phyloP scores from a whole-genome alignment of 345 rosid species.

The Camelina laxa region DNA sequence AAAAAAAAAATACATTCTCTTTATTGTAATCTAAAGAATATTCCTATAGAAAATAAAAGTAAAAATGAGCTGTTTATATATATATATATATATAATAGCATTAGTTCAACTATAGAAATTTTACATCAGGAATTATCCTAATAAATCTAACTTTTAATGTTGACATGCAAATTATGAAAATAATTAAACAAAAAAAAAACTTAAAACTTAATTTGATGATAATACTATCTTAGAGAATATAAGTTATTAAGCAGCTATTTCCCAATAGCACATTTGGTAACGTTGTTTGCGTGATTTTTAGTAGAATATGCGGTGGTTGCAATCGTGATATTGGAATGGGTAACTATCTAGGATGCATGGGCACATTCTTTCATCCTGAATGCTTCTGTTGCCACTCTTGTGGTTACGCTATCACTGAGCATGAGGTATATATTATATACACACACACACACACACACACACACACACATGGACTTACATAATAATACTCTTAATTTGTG shows the following conservation, averaged over 20 bases:
- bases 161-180: not conserved
- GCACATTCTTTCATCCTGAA: slow-evolving; percentile 79
- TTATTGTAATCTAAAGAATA: not conserved
- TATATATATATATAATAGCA: not conserved
- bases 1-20: not conserved
- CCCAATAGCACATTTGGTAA: not conserved
- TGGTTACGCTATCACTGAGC: slow-evolving; percentile 71
- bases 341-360: slow-evolving; percentile 87
- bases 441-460: not conserved
- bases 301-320: slow-evolving; percentile 86
- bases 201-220: not conserved
- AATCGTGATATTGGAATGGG: slow-evolving; percentile 63
- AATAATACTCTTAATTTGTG: slow-evolving; percentile 28
- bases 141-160: not conserved
- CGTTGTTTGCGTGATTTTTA: slow-evolving; percentile 12
- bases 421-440: slow-evolving; percentile 57
- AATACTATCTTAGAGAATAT: not conserved
- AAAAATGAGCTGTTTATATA: not conserved
- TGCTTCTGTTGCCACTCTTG: slow-evolving; percentile 87
- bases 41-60: not conserved
- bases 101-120: not conserved
- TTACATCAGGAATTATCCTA: not conserved
- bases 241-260: not conserved
- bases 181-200: not conserved
- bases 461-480: not conserved